Evolutionary conservation across 306 rosid species (phyloP).

Genomic region (Sindora glabra): DNA sequence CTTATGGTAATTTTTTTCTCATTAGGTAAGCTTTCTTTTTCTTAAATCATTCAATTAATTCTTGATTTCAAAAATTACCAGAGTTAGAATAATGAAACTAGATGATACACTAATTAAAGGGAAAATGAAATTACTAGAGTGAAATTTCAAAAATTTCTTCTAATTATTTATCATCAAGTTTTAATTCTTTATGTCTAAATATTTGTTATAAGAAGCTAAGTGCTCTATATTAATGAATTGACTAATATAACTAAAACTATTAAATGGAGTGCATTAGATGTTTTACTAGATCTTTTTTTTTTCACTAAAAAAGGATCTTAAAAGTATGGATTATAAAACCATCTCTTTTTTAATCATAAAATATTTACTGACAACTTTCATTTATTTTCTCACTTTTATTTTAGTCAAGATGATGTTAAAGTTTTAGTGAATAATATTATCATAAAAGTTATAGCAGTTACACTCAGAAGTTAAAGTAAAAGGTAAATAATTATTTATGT

Average conservation of each 20-base stretch:
- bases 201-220: conserved; percentile 5
- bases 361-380: conserved; percentile 1
- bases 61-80: too few species aligned
- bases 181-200: conserved; percentile 7
- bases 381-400: conserved; percentile 25
- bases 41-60: too few species aligned
- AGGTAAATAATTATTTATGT: conserved; percentile 41
- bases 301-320: conserved; percentile 81
- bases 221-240: not conserved
- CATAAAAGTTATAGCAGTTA: conserved; percentile 90
- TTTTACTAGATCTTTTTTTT: conserved; percentile 82
- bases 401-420: conserved; percentile 82
- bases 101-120: too few species aligned
- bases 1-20: too few species aligned
- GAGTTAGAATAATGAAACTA: too few species aligned
- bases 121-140: too few species aligned
- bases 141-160: too few species aligned
- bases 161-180: conserved; percentile 90
- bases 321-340: conserved; percentile 41
- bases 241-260: conserved; percentile 8
- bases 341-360: conserved; percentile 2
- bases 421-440: conserved; percentile 96
- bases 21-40: too few species aligned
- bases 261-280: conserved; percentile 45
- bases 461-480: conserved; percentile 87